Conservation (phyloP, 2,329 filamentous ascomycete species). For the Macroventuria anomochaeta region DNA sequence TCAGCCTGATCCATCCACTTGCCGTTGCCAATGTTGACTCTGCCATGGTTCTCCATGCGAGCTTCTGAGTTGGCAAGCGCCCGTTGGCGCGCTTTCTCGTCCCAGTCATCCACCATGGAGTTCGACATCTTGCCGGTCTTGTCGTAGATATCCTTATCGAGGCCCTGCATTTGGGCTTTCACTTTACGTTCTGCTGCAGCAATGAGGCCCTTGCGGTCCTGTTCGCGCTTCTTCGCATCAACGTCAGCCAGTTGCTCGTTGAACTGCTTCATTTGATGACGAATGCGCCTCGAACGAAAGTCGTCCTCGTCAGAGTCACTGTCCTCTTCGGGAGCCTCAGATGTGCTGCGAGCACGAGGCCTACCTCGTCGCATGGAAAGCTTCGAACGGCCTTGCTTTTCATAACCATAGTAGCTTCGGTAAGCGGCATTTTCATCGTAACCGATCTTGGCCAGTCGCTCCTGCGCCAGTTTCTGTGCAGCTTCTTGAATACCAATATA, state of each 20-base stretch:
- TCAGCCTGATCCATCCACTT: slow-evolving; percentile 79
- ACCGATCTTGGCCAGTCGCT: slow-evolving; percentile 80
- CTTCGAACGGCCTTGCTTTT: slow-evolving; percentile 55
- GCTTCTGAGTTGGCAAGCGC: slow-evolving; percentile 70
- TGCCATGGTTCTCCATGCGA: slow-evolving; percentile 64
- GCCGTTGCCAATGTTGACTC: slow-evolving; percentile 77
- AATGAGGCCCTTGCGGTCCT: slow-evolving; percentile 77
- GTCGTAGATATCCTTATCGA: slow-evolving; percentile 80
- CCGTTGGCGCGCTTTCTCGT: slow-evolving; percentile 73
- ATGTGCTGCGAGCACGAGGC: slow-evolving; percentile 70
- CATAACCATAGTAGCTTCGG: slow-evolving; percentile 77
- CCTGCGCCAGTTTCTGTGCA: slow-evolving; percentile 83
- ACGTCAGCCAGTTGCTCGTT: slow-evolving; percentile 71
- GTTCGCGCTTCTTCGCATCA: slow-evolving; percentile 74
- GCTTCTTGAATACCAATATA: slow-evolving; percentile 78
- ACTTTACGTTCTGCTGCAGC: slow-evolving; percentile 86
- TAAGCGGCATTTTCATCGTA: slow-evolving; percentile 71
- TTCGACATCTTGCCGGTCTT: slow-evolving; percentile 77
- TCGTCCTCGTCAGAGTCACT: slow-evolving; percentile 62
- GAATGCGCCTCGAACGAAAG: slow-evolving; percentile 73
- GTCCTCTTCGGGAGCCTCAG: slow-evolving; percentile 42
- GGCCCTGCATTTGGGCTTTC: slow-evolving; percentile 74
- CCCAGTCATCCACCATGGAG: slow-evolving; percentile 76
- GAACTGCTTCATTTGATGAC: slow-evolving; percentile 79
- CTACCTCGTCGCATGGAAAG: slow-evolving; percentile 62